Conservation (phyloP, 768 basidiomycete genomes). For the Suillus discolor region DNA sequence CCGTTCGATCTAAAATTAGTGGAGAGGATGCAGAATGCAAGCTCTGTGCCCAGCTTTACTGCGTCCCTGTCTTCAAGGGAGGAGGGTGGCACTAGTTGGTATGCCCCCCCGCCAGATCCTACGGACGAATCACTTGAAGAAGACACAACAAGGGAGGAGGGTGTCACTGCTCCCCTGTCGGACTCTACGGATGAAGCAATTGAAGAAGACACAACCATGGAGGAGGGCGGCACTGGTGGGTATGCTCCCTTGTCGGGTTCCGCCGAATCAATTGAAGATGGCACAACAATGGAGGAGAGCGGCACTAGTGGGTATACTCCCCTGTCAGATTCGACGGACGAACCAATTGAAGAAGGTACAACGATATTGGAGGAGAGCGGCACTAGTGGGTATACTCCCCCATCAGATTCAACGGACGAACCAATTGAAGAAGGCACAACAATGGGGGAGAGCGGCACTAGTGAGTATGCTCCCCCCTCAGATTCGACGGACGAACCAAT, state of each 20-base stretch:
- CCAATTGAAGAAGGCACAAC: too few relatives aligned
- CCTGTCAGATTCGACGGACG: constrained; percentile 29
- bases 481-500: too few relatives aligned
- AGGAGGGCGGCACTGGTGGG: constrained; percentile 28
- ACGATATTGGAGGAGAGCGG: too few relatives aligned
- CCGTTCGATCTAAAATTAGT: constrained; percentile 56
- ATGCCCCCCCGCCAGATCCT: constrained; percentile 33
- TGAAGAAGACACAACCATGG: constrained; percentile 36
- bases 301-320: constrained; percentile 27
- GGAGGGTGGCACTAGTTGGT: constrained; percentile 27
- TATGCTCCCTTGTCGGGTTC: constrained; percentile 34
- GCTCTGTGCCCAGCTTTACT: constrained; percentile 34
- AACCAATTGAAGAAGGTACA: constrained; percentile 11
- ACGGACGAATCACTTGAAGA: constrained; percentile 32
- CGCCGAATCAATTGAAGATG: constrained; percentile 35
- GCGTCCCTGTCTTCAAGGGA: constrained; percentile 18
- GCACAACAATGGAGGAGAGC: constrained; percentile 19
- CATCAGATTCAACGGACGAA: too few relatives aligned
- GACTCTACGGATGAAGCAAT: constrained; percentile 26
- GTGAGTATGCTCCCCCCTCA: too few relatives aligned
- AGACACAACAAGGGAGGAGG: constrained; percentile 23
- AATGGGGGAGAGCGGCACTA: too few relatives aligned
- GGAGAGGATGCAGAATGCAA: constrained; percentile 47
- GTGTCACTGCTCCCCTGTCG: constrained; percentile 23
- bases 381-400: too few relatives aligned